Conservation (phyloP, 345 rosid genomes). For the Leavenworthia alabamica region DNA sequence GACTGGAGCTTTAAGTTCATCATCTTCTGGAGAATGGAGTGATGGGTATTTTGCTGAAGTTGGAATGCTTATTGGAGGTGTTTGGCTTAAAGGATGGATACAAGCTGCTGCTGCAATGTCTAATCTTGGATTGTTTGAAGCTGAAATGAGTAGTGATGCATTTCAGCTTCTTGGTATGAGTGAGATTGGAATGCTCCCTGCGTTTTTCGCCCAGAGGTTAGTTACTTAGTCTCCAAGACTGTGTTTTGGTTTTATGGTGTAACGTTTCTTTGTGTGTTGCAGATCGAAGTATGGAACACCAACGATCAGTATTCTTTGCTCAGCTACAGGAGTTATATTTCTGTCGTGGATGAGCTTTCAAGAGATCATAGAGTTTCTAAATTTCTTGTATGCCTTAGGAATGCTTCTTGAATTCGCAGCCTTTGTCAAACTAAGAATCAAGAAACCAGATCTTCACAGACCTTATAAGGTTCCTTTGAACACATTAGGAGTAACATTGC, state of each 20-base stretch:
- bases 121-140: conserved; percentile 88
- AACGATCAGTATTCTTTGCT: conserved; percentile 71
- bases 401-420: conserved; percentile 93
- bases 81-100: conserved; percentile 86
- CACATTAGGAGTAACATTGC: conserved; percentile 54
- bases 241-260: not conserved
- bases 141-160: conserved; percentile 93
- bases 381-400: conserved; percentile 74
- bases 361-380: conserved; percentile 83
- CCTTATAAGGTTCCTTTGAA: conserved; percentile 69
- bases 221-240: not conserved
- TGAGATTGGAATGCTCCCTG: conserved; percentile 86
- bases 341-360: conserved; percentile 91
- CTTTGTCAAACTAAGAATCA: conserved; percentile 60
- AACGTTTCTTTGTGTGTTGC: conserved; percentile 15
- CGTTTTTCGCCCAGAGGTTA: conserved; percentile 64
- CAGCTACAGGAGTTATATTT: conserved; percentile 83
- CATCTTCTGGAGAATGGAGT: conserved; percentile 60
- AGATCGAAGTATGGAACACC: conserved; percentile 91
- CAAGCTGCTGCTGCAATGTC: conserved; percentile 96
- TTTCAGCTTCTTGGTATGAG: conserved; percentile 95
- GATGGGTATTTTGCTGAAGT: conserved; percentile 95
- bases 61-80: conserved; percentile 82
- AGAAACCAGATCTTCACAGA: conserved; percentile 66
- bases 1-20: conserved; percentile 53